A percentile compares a stretch with the other conserved stretches of the same genome.
phyloP scores from a whole-genome alignment of 2,329 filamentous ascomycete genomes.

The Trichoderma breve region DNA sequence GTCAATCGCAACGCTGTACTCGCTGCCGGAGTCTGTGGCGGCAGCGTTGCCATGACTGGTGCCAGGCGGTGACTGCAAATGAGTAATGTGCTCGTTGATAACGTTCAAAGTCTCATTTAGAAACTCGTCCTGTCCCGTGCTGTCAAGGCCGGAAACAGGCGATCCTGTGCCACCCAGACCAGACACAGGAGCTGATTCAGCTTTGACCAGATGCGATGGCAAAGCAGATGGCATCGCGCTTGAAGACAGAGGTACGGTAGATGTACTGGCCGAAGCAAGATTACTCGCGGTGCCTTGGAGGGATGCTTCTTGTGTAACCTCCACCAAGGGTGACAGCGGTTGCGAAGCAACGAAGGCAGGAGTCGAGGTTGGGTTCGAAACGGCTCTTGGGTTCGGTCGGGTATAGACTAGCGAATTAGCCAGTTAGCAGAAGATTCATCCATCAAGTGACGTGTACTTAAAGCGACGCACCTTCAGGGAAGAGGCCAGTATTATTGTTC shows the following conservation, averaged over 20 bases:
- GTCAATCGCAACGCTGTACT: slow-evolving; percentile 78
- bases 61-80: slow-evolving; percentile 61
- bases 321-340: slow-evolving; percentile 30
- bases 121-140: slow-evolving; percentile 61
- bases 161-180: slow-evolving; percentile 31
- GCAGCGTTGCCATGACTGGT: slow-evolving; percentile 52
- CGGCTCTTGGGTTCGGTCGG: slow-evolving; percentile 54
- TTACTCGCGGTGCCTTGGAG: slow-evolving; percentile 24
- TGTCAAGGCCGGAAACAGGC: slow-evolving; percentile 32
- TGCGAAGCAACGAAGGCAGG: slow-evolving; percentile 33
- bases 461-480: slow-evolving; percentile 68
- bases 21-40: slow-evolving; percentile 77
- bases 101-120: slow-evolving; percentile 94
- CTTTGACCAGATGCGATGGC: slow-evolving; percentile 45
- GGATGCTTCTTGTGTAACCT: slow-evolving; percentile 32
- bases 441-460: slow-evolving; percentile 17
- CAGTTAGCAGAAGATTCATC: slow-evolving; percentile 29
- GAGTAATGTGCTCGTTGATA: slow-evolving; percentile 94
- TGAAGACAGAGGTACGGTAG: slow-evolving; percentile 35
- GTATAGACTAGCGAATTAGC: slow-evolving; percentile 51
- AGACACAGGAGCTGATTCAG: slow-evolving; percentile 31
- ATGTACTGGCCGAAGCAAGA: slow-evolving; percentile 25
- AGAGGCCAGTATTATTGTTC: slow-evolving; percentile 73
- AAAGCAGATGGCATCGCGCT: slow-evolving; percentile 38
- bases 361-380: slow-evolving; percentile 45